phyloP scores from a whole-genome alignment of 331 rosid species.

The Dryas integrifolia region DNA sequence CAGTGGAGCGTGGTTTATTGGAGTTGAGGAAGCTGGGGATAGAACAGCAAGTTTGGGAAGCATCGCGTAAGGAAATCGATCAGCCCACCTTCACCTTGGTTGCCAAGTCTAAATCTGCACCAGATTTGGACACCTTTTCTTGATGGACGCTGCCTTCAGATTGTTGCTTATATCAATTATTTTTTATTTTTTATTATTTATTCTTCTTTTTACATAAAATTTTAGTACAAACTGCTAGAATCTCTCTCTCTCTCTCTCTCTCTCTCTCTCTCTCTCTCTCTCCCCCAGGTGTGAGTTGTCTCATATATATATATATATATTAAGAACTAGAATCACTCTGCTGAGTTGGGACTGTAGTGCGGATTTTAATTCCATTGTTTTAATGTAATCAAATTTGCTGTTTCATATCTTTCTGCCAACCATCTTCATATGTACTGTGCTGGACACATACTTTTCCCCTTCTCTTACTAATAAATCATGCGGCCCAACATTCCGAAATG shows the following conservation, averaged over 20 bases:
- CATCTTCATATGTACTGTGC: no score
- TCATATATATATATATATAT: no score
- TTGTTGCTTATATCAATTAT: slow-evolving; percentile 21
- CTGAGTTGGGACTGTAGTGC: neutral
- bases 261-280: no score
- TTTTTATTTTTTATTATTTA: slow-evolving; percentile 33
- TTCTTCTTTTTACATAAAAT: slow-evolving; percentile 10
- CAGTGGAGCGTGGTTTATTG: slow-evolving; percentile 86
- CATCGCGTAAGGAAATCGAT: slow-evolving; percentile 86
- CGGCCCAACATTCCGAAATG: neutral
- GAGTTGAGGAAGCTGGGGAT: slow-evolving; percentile 92
- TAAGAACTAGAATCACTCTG: neutral
- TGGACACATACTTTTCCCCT: no score
- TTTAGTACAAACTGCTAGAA: slow-evolving; percentile 2
- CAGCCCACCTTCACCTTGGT: slow-evolving; percentile 40
- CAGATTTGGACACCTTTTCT: slow-evolving; percentile 57
- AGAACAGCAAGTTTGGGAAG: slow-evolving; percentile 97
- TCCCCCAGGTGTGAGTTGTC: no score
- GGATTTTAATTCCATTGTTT: neutral
- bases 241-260: neutral
- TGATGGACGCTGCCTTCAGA: slow-evolving; percentile 35
- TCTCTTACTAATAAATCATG: neutral
- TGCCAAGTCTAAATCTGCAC: slow-evolving; percentile 44
- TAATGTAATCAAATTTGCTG: neutral
- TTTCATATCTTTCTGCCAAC: neutral